Conservation (phyloP, 2,329 filamentous ascomycete species). For the Fusarium udum region DNA sequence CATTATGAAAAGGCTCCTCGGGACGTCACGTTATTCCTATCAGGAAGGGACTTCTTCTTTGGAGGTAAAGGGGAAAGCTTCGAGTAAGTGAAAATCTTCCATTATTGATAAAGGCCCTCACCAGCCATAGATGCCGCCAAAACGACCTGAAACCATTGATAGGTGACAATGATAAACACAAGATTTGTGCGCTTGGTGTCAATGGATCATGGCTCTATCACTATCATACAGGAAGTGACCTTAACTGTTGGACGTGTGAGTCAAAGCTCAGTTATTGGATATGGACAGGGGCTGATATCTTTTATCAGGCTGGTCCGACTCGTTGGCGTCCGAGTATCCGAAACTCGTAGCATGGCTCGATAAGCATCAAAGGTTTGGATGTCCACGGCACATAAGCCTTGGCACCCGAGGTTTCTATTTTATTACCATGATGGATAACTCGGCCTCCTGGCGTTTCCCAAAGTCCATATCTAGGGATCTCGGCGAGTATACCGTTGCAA, state of each 20-base stretch:
- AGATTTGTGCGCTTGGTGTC: neutral
- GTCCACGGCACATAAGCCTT: neutral
- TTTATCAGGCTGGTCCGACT: neutral
- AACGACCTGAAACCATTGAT: neutral
- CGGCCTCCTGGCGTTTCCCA: fast-evolving
- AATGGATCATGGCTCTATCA: neutral
- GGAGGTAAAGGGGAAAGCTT: neutral
- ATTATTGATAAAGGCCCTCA: neutral
- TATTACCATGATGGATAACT: neutral
- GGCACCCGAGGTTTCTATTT: fast-evolving
- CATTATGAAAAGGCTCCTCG: neutral
- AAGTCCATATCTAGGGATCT: neutral
- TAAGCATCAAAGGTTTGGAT: neutral
- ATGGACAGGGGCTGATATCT: neutral
- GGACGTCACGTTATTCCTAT: neutral
- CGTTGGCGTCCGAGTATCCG: neutral
- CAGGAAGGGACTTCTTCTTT: neutral
- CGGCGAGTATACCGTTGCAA: too few species aligned
- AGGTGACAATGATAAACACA: neutral
- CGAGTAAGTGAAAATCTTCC: neutral
- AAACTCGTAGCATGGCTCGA: neutral
- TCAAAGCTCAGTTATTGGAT: neutral
- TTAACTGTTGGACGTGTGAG: neutral
- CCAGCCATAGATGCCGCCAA: neutral
- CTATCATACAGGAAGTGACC: neutral